A percentile compares a stretch with the other conserved stretches of the same genome.
These are phyloP conservation scores for Neolecta irregularis DNA, from an alignment of 1,139 yeast species.

Conservation along the genomic window DNA sequence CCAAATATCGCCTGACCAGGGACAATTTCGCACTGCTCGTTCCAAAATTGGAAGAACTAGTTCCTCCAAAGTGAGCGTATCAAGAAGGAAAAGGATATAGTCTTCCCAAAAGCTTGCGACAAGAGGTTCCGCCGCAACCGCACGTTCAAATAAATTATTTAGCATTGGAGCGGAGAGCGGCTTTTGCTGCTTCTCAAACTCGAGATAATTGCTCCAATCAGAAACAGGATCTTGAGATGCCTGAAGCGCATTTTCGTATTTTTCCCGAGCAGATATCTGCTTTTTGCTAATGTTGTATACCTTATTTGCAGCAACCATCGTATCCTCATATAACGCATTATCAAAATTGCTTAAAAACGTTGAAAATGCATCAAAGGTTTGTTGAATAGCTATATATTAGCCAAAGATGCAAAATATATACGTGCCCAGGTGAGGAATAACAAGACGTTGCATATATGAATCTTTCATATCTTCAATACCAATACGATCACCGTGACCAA, in stretches of 20 bases:
- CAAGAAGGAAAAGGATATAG: slow-evolving; percentile 19
- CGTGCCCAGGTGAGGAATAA: slow-evolving; percentile 31
- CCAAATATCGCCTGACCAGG: slow-evolving; percentile 21
- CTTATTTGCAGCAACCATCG: slow-evolving; percentile 30
- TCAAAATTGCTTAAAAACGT: slow-evolving; percentile 27
- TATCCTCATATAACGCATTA: slow-evolving; percentile 27
- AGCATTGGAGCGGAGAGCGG: slow-evolving; percentile 12
- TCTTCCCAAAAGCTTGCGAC: slow-evolving; percentile 22
- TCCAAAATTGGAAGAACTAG: slow-evolving; percentile 14
- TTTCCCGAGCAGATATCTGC: slow-evolving; percentile 15
- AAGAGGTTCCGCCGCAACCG: slow-evolving; percentile 15
- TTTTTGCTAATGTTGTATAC: slow-evolving; percentile 25
- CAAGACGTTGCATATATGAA: slow-evolving; percentile 27
- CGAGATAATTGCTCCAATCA: slow-evolving; percentile 1
- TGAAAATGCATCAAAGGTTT: slow-evolving; percentile 33
- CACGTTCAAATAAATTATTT: slow-evolving; percentile 18
- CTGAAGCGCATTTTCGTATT: slow-evolving; percentile 16
- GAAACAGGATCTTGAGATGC: neutral
- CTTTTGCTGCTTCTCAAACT: slow-evolving; percentile 14
- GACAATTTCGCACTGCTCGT: slow-evolving; percentile 19
- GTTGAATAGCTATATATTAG: slow-evolving; percentile 24
- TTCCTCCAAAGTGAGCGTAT: slow-evolving; percentile 7
- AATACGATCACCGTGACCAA: slow-evolving; percentile 12
- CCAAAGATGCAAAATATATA: slow-evolving; percentile 33
- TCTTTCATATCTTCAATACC: slow-evolving; percentile 18